A percentile compares a stretch with the other conserved stretches of the same genome.
These are phyloP conservation scores for Fusarium caatingaense DNA, from an alignment of 2,329 filamentous ascomycete species.

Conservation along the genomic window DNA sequence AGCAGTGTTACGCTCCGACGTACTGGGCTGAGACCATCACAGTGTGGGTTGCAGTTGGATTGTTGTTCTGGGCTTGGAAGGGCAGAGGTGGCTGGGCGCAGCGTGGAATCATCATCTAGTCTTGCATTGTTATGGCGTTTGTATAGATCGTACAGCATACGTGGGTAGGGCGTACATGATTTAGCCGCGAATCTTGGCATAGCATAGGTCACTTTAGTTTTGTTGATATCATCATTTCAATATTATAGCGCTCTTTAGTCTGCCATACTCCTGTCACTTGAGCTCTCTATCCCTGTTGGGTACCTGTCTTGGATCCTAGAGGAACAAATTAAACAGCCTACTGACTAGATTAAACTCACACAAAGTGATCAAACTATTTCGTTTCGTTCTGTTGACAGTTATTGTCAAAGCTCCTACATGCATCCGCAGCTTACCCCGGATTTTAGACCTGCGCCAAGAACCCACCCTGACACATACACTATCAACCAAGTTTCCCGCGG, in stretches of 20 bases:
- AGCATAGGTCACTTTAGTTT: slow-evolving; percentile 9
- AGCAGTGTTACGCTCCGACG: slow-evolving; percentile 80
- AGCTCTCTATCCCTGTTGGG: neutral
- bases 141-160: slow-evolving; percentile 28
- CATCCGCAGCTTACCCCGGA: slow-evolving; percentile 31
- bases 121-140: slow-evolving; percentile 30
- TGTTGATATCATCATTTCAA: slow-evolving; percentile 4
- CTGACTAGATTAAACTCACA: neutral
- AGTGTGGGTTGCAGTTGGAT: slow-evolving; percentile 78
- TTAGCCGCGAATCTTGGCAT: slow-evolving; percentile 1
- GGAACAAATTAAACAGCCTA: neutral
- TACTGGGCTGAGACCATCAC: slow-evolving; percentile 89
- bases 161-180: slow-evolving; percentile 5
- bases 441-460: slow-evolving; percentile 8
- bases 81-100: slow-evolving; percentile 79
- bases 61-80: slow-evolving; percentile 85
- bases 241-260: neutral
- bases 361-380: neutral
- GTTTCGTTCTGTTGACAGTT: neutral
- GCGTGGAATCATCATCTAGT: slow-evolving; percentile 75
- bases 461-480: neutral
- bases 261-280: neutral
- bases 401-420: slow-evolving; percentile 20
- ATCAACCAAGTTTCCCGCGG: slow-evolving; percentile 37
- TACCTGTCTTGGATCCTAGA: neutral